These are phyloP conservation scores for Apiospora malaysiana DNA, from an alignment of 2,329 filamentous ascomycete species.

Conservation along the genomic window DNA sequence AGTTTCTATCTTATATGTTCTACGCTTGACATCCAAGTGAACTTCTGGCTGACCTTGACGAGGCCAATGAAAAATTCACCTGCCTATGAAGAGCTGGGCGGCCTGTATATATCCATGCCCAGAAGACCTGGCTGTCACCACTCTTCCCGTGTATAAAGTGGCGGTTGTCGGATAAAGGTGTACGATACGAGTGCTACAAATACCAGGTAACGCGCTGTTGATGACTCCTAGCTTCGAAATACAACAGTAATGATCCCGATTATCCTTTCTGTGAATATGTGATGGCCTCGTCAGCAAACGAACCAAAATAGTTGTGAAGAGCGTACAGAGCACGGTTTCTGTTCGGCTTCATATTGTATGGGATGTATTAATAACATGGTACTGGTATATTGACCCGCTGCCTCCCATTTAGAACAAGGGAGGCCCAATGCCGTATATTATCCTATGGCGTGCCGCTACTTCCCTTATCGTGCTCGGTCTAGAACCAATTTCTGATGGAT, in stretches of 20 bases:
- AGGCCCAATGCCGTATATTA: no score
- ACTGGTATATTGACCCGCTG: no score
- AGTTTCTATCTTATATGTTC: not conserved
- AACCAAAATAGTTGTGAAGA: no score
- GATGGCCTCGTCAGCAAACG: not conserved
- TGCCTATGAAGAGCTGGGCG: not conserved
- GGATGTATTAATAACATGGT: no score
- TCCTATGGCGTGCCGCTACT: no score
- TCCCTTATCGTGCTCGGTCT: not conserved
- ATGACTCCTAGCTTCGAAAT: not conserved
- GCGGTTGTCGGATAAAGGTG: not conserved
- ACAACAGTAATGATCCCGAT: not conserved
- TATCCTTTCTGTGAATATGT: not conserved
- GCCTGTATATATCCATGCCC: not conserved
- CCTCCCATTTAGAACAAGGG: no score
- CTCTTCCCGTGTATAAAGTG: not conserved
- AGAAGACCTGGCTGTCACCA: conserved; percentile 2
- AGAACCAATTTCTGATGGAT: not conserved
- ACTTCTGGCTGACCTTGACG: not conserved
- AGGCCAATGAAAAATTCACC: not conserved
- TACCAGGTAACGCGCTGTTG: not conserved
- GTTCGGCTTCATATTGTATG: no score
- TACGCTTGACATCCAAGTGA: not conserved
- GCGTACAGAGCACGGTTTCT: no score
- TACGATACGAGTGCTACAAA: conserved; percentile 13